A percentile compares a stretch with the other conserved stretches of the same genome.
Evolutionary conservation across 2,329 filamentous ascomycete species (phyloP).

Genomic region (Aspergillus neoniger): DNA sequence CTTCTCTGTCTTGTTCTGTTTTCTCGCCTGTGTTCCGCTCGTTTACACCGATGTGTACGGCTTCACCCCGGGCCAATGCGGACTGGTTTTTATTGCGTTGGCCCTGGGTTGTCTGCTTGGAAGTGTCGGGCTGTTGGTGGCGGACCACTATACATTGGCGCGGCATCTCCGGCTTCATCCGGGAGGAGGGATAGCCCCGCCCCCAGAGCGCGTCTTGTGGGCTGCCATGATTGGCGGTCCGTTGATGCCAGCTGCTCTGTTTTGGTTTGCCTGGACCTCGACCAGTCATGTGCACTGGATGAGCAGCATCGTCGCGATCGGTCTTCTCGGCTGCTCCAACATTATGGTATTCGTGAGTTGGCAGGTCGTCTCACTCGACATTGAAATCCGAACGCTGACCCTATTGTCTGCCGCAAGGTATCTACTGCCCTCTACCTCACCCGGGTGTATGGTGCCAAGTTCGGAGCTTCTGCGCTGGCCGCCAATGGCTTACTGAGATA

Average conservation of each 20-base stretch:
- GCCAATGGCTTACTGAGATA: slow-evolving; percentile 39
- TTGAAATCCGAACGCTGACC: no score
- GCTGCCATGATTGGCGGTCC: slow-evolving; percentile 54
- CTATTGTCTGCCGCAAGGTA: background rate
- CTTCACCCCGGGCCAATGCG: slow-evolving; percentile 56
- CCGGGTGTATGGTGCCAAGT: slow-evolving; percentile 31
- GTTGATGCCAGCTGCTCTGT: slow-evolving; percentile 48
- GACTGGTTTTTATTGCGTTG: slow-evolving; percentile 63
- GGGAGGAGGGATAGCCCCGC: slow-evolving; percentile 29
- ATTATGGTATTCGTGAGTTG: slow-evolving; percentile 37
- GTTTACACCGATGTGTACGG: slow-evolving; percentile 66
- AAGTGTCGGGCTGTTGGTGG: background rate
- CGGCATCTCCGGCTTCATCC: background rate
- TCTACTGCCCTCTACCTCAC: slow-evolving; percentile 47
- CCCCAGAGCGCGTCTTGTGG: slow-evolving; percentile 54
- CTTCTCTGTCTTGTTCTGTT: slow-evolving; percentile 77
- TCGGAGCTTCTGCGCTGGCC: slow-evolving; percentile 32
- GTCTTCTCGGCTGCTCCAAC: slow-evolving; percentile 31
- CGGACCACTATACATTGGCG: background rate
- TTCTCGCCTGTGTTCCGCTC: slow-evolving; percentile 74
- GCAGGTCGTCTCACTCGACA: no score
- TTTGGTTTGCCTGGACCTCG: slow-evolving; percentile 54
- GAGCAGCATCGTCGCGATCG: slow-evolving; percentile 24
- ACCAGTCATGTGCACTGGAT: slow-evolving; percentile 45
- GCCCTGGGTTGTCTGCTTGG: slow-evolving; percentile 66